phyloP scores from a whole-genome alignment of 1,284 basidiomycete genomes.

The Testicularia cyperi region DNA sequence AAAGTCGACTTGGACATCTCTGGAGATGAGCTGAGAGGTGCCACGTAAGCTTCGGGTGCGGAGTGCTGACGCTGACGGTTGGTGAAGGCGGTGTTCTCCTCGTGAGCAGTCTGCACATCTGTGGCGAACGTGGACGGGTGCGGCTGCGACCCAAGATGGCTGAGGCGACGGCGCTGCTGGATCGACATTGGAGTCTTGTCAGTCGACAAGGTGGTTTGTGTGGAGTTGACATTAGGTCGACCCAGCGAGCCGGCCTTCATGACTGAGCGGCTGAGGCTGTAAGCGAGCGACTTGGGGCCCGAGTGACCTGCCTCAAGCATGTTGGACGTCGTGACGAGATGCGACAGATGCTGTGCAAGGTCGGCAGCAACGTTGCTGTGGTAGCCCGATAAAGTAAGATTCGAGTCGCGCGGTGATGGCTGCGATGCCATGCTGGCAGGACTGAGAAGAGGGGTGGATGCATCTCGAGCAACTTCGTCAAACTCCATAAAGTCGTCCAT shows the following conservation, averaged over 20 bases:
- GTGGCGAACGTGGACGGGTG: neutral
- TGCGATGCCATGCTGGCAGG: slow-evolving; percentile 13
- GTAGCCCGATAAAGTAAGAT: slow-evolving; percentile 23
- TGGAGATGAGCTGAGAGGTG: slow-evolving; percentile 9
- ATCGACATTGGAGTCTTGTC: slow-evolving; percentile 10
- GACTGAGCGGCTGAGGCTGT: slow-evolving; percentile 32
- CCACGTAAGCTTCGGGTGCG: slow-evolving; percentile 18
- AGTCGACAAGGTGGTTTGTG: neutral
- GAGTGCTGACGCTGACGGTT: slow-evolving; percentile 26
- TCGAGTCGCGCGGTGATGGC: slow-evolving; percentile 15
- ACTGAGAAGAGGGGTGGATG: slow-evolving; percentile 15
- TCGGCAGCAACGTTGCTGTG: slow-evolving; percentile 28
- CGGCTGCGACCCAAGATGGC: no score
- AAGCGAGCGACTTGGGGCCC: slow-evolving; percentile 25
- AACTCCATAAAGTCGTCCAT: slow-evolving; percentile 16
- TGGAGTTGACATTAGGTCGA: slow-evolving; percentile 3
- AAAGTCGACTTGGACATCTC: slow-evolving; percentile 4
- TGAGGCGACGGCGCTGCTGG: slow-evolving; percentile 36
- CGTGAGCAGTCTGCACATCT: no score
- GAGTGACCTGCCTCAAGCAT: slow-evolving; percentile 23
- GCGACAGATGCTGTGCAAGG: slow-evolving; percentile 24
- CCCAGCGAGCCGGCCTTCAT: slow-evolving; percentile 17
- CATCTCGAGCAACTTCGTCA: slow-evolving; percentile 1
- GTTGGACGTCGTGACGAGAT: slow-evolving; percentile 27
- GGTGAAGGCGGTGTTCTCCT: neutral